phyloP scores from a whole-genome alignment of 495 filamentous ascomycete genomes.

The Podospora pseudopauciseta region DNA sequence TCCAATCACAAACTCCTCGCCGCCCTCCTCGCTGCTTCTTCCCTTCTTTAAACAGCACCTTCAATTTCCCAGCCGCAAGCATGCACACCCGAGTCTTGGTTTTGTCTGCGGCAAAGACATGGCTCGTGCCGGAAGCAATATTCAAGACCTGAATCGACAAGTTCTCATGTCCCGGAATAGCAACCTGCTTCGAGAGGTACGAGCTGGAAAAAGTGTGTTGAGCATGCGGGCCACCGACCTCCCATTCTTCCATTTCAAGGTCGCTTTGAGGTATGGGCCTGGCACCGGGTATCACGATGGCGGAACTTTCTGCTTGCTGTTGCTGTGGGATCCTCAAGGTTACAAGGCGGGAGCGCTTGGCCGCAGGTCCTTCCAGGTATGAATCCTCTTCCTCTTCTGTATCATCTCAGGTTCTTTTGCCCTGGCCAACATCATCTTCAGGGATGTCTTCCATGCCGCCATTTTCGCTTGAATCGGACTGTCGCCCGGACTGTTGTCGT shows the following conservation, averaged over 20 bases:
- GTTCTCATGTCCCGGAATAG: slow-evolving; percentile 19
- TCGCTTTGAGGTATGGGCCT: neutral
- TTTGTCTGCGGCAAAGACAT: slow-evolving; percentile 16
- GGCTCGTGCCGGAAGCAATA: slow-evolving; percentile 26
- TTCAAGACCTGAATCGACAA: slow-evolving; percentile 25
- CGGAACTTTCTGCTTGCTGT: neutral
- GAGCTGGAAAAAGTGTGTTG: neutral
- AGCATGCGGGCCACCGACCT: slow-evolving; percentile 6
- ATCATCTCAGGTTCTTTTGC: neutral
- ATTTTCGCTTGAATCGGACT: neutral
- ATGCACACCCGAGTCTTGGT: slow-evolving; percentile 27
- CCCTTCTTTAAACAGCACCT: slow-evolving; percentile 12
- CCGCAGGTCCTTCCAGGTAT: neutral
- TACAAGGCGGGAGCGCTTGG: neutral
- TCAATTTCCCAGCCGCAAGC: slow-evolving; percentile 28
- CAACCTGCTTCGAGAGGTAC: neutral
- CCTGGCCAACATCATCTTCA: neutral
- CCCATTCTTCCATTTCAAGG: slow-evolving; percentile 22
- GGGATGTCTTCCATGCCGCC: neutral
- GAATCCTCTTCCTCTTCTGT: neutral
- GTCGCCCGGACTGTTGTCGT: neutral
- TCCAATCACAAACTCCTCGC: slow-evolving; percentile 26
- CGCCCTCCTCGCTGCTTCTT: slow-evolving; percentile 21
- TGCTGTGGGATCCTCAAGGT: neutral
- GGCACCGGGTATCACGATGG: neutral